These are phyloP conservation scores for Jacaranda mimosifolia DNA, from an alignment of 257 asterid species.

Conservation along the genomic window DNA sequence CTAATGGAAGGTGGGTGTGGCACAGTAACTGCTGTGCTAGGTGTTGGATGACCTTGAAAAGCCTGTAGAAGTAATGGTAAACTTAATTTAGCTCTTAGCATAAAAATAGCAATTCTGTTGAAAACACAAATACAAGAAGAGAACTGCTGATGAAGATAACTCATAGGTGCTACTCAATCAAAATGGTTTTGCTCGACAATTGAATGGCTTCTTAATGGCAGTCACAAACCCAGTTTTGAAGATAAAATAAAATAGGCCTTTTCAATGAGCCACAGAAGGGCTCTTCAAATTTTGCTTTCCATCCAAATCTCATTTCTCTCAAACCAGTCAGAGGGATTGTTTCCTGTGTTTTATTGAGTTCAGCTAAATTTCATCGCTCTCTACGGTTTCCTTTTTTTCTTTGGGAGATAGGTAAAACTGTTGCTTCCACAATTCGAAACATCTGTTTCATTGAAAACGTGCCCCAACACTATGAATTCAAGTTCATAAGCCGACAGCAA, in stretches of 20 bases:
- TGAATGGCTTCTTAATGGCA: not conserved
- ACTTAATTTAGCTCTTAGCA: not conserved
- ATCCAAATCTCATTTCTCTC: not conserved
- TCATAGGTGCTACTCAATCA: not conserved
- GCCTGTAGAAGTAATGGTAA: slow-evolving; percentile 43
- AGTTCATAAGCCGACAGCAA: no score
- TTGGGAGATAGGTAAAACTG: no score
- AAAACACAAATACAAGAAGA: not conserved
- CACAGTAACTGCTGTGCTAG: slow-evolving; percentile 60
- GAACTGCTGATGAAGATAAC: not conserved
- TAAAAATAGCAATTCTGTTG: slow-evolving; percentile 5
- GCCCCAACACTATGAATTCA: no score
- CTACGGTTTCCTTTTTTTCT: no score
- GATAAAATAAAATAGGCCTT: not conserved
- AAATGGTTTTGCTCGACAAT: not conserved
- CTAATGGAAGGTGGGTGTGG: slow-evolving; percentile 67
- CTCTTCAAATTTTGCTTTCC: not conserved
- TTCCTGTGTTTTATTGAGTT: not conserved
- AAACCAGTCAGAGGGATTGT: not conserved
- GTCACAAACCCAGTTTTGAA: not conserved
- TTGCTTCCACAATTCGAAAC: no score
- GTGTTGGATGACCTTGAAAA: slow-evolving; percentile 66
- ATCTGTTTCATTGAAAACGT: no score
- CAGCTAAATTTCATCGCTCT: not conserved
- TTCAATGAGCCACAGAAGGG: not conserved